A percentile compares a stretch with the other conserved stretches of the same genome.
phyloP scores from a whole-genome alignment of 768 basidiomycete genomes.

The Pleurotus tuoliensis region DNA sequence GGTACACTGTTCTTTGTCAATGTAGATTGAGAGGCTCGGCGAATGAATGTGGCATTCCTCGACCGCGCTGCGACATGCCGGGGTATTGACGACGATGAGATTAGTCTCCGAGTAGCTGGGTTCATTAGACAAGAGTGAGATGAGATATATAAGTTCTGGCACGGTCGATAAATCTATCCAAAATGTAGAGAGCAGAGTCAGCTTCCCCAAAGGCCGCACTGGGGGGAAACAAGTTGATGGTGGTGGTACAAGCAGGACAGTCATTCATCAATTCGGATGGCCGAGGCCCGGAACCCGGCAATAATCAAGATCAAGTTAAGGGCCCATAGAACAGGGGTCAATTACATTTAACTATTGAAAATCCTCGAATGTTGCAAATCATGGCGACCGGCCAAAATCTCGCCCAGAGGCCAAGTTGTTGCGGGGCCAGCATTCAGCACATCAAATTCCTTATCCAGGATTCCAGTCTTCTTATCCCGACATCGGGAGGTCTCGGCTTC shows the following conservation, averaged over 20 bases:
- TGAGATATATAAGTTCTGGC: background rate
- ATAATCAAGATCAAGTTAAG: background rate
- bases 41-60: conserved; percentile 3
- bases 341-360: conserved; percentile 73
- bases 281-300: background rate
- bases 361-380: conserved; percentile 95
- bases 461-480: conserved; percentile 45
- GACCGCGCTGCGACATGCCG: background rate
- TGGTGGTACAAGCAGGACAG: no score
- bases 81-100: conserved; percentile 2
- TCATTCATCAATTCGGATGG: background rate
- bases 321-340: background rate
- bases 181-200: no score
- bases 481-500: conserved; percentile 45
- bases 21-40: conserved; percentile 14
- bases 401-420: conserved; percentile 95
- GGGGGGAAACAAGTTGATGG: background rate
- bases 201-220: background rate
- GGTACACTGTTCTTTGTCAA: conserved; percentile 12
- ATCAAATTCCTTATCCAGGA: conserved; percentile 33
- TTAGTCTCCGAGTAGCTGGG: background rate
- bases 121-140: background rate
- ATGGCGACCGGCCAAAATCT: conserved; percentile 86
- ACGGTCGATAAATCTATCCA: background rate
- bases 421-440: conserved; percentile 57